A percentile compares a stretch with the other conserved stretches of the same genome.
Evolutionary conservation across 495 filamentous ascomycete species (phyloP).

Genomic region (Xylaria longipes): DNA sequence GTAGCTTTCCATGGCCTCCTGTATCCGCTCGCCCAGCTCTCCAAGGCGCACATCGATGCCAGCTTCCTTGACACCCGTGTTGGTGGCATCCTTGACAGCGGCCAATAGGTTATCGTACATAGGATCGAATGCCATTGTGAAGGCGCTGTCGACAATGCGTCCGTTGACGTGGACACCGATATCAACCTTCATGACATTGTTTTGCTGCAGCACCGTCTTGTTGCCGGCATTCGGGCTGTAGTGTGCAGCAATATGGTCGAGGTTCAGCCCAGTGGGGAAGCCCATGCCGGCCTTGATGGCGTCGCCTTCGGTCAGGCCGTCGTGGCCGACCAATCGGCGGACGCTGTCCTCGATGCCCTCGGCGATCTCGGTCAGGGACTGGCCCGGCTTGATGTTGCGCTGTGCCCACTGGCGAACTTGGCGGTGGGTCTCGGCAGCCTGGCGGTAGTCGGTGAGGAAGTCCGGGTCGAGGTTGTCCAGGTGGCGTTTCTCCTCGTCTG

Average conservation of each 20-base stretch:
- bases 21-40: conserved; percentile 78
- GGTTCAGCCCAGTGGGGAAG: conserved; percentile 84
- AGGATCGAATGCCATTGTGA: conserved; percentile 87
- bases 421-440: conserved; percentile 86
- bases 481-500: conserved; percentile 86
- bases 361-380: conserved; percentile 80
- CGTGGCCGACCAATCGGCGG: conserved; percentile 76
- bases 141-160: conserved; percentile 90
- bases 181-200: conserved; percentile 93
- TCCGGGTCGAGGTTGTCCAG: conserved; percentile 83
- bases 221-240: conserved; percentile 92
- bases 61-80: conserved; percentile 83
- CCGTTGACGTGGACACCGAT: conserved; percentile 92
- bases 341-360: conserved; percentile 87
- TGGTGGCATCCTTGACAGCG: conserved; percentile 85
- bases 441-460: conserved; percentile 84
- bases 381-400: conserved; percentile 80
- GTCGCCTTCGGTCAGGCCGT: conserved; percentile 80
- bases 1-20: conserved; percentile 90
- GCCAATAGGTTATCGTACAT: conserved; percentile 82
- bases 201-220: conserved; percentile 78
- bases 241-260: conserved; percentile 90
- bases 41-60: conserved; percentile 82
- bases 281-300: conserved; percentile 82
- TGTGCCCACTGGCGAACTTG: conserved; percentile 86